Evolutionary conservation across 148 eudicot species (phyloP), one percentile per base, ranked within the genome.

Genomic region (Amaranthus palmeri): DNA sequence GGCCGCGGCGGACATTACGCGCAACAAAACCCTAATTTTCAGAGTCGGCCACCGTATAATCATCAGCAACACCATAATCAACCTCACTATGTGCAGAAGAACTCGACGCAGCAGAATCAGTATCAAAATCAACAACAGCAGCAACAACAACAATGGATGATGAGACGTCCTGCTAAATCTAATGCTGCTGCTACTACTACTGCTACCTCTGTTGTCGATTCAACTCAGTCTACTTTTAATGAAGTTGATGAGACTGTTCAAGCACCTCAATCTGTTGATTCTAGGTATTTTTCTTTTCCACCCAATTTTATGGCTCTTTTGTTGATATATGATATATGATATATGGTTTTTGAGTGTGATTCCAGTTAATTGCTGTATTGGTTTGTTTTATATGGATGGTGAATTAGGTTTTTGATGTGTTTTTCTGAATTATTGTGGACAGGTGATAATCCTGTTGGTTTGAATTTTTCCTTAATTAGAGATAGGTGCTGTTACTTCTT

Each of bases 21-120:
- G 54, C 69, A 74, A 53, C 78, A 74, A 55, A 85, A 82, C 84
- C 91, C 91, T 82, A 84, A 82, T 76, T 85, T 62, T 56, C 88
- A 86, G 4, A 79, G 44, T 14, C 55, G 88, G 17, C 84, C 83
- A 50, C 74, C 81, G 17, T 85, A 58, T 12, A 45, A 80, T 65
- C 86, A 72, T 15, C 64, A 65, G 10, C 74, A 84, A 6, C 81
- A 53, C 53, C 36, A 54, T n/a, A 40, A 12, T 7, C 70, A 54
- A 11, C 78, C 43, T 3, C 85, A 88, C 58, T 80, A 84, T 48
- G 77, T 70, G 57, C 87, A 79, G 69, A 80, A 86, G 45, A 68
- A 81, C 65, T 67, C 76, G 42, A 40, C 71, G 75, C 87, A 77
- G 71, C 74, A 75, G 63, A 58, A 47, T 48, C 46, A 60, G 5